Base-by-base conservation (phyloP, 306 rosid species). In the Quercus cerris region DNA sequence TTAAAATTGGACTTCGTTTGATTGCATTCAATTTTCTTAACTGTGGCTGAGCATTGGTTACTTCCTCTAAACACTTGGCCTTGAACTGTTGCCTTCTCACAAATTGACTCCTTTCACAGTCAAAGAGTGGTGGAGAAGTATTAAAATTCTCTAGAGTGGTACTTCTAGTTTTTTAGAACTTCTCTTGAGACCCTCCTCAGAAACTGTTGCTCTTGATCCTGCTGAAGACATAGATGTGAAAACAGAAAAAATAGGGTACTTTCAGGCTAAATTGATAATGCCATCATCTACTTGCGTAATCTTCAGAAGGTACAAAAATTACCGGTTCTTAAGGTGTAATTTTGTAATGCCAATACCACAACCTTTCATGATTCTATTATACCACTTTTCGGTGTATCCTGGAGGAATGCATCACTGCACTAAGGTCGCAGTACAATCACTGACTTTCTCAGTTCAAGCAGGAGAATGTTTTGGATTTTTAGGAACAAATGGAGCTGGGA, bases 401-500 rank as follows among this genome's bases (percentile, higher is more conserved):
- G 97, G 91, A 84, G 93, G 86, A 78, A 87, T 77, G 80, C 76
- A 68, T 81, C 86, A 38, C 57, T 82, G 84, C 76, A 71, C 77
- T 86, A 92, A 94, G 84, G 89, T 94, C 20, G 97, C 97, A 1
- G 98, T 94, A 35, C 88, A 91, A 81, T 94, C 97, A 38, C 86
- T 92, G 84, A 92, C 97, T 72, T 94, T 94, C 83, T 86, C 98
- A n/a, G 98, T 94, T 80, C 94, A 92, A 84, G 94, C 87, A 82
- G 98, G 98, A 75, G 98, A 94, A 86, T 94, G 98, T 81, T 94
- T 94, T 62, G 97, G 97, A 35, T 94, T 94, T 81, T 87, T 94
- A 85, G 98, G 98, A 84, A 92, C 98, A 38, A 94, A 94, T 87
- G 98, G 98, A 82, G 98, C 98, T 77, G 98, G 98, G 79, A 94